Percentiles rank a stretch among this genome's conserved stretches.
These are phyloP conservation scores for Capsella bursapastoris DNA, from an alignment of 345 rosid species.

Conservation along the genomic window DNA sequence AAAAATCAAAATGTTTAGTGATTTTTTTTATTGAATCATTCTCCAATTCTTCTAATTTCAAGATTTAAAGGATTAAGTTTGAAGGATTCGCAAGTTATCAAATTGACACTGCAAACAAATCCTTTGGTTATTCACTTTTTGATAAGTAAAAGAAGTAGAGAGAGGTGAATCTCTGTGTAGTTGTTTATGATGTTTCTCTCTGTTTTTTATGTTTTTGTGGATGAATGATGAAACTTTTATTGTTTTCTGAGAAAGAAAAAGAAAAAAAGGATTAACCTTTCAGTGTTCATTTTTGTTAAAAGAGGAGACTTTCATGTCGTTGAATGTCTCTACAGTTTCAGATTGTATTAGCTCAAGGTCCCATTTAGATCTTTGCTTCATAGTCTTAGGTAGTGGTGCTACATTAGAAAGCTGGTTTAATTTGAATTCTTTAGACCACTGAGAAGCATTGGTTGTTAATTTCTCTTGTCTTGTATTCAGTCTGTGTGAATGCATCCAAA, in stretches of 20 bases:
- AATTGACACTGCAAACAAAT: neutral
- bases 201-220: neutral
- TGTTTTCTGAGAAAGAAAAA: neutral
- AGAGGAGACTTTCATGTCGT: neutral
- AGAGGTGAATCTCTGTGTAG: neutral
- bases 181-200: neutral
- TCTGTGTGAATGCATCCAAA: neutral
- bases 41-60: neutral
- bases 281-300: neutral
- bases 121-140: neutral
- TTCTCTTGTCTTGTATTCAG: too few relatives aligned
- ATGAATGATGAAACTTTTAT: conserved; percentile 5
- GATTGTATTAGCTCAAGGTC: conserved; percentile 6
- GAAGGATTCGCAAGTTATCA: neutral
- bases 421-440: neutral
- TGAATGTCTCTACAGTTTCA: neutral
- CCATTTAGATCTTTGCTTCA: conserved; percentile 9
- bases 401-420: neutral
- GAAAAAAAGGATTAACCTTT: neutral
- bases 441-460: conserved; percentile 3
- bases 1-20: neutral
- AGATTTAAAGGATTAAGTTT: neutral
- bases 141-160: neutral
- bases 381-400: neutral
- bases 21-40: neutral